Evolutionary conservation across 768 basidiomycete genomes (phyloP).

Genomic region (Bullera alba): DNA sequence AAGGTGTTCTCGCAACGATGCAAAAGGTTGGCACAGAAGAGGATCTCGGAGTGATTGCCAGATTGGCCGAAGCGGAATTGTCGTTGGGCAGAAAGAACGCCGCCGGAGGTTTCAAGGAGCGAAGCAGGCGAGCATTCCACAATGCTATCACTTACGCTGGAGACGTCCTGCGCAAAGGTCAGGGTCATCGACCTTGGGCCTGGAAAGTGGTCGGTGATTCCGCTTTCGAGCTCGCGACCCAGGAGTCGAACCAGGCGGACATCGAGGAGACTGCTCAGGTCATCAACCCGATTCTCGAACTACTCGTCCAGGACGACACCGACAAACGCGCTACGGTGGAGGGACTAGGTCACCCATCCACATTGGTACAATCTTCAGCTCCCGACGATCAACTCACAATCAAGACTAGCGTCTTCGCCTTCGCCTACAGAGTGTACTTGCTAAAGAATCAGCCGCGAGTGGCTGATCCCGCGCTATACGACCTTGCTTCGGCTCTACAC

Average conservation of each 20-base stretch:
- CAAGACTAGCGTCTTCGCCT: constrained; percentile 39
- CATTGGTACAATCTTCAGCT: constrained; percentile 10
- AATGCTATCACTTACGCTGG: constrained; percentile 29
- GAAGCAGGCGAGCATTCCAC: constrained; percentile 68
- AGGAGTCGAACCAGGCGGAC: constrained; percentile 49
- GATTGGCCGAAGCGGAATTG: constrained; percentile 65
- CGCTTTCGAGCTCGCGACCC: constrained; percentile 58
- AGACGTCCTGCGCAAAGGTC: constrained; percentile 12
- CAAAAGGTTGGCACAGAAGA: constrained; percentile 47
- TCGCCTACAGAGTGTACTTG: constrained; percentile 43
- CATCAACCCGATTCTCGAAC: constrained; percentile 40
- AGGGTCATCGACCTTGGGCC: constrained; percentile 39
- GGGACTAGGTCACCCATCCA: constrained; percentile 46
- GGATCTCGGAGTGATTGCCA: constrained; percentile 66
- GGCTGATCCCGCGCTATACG: constrained; percentile 37
- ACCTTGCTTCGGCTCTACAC: constrained; percentile 39
- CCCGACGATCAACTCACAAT: constrained; percentile 18
- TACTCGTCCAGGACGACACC: constrained; percentile 62
- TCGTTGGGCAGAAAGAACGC: constrained; percentile 63
- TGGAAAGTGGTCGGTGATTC: constrained; percentile 83
- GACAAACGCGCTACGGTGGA: constrained; percentile 65
- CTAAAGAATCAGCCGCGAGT: constrained; percentile 39
- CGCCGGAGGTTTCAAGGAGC: constrained; percentile 61
- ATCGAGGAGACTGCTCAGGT: constrained; percentile 17
- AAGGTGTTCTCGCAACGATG: constrained; percentile 51